These are phyloP conservation scores for Populus davidiana DNA, from an alignment of 345 rosid species.

Conservation along the genomic window DNA sequence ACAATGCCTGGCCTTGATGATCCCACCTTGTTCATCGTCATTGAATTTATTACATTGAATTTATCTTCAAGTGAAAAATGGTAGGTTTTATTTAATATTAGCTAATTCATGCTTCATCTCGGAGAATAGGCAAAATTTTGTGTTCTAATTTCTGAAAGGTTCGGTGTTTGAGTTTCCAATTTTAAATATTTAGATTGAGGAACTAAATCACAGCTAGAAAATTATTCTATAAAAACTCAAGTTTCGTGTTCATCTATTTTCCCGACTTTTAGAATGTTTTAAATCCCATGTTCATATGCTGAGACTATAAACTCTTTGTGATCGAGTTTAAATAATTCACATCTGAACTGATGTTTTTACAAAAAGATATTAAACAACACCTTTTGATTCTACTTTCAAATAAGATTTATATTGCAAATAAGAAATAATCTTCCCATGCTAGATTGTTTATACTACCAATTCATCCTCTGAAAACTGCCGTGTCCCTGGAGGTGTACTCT, in stretches of 20 bases:
- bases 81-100: no score
- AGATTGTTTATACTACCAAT: no score
- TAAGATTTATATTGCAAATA: no score
- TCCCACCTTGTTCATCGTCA: no score
- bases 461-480: no score
- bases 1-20: no score
- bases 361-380: not conserved
- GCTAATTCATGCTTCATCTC: not conserved
- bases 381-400: not conserved
- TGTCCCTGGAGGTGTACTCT: no score
- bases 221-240: not conserved
- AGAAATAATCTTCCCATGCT: no score
- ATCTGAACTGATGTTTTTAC: not conserved
- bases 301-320: not conserved
- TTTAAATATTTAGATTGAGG: not conserved
- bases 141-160: not conserved
- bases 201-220: not conserved
- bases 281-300: not conserved
- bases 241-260: not conserved
- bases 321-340: not conserved
- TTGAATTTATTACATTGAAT: no score
- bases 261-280: not conserved
- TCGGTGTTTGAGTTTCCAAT: not conserved
- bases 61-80: no score
- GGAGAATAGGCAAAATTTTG: not conserved